A percentile compares a stretch with the other conserved stretches of the same genome.
phyloP scores from a whole-genome alignment of 1,284 basidiomycete genomes.

The Rugosomyces carneus region DNA sequence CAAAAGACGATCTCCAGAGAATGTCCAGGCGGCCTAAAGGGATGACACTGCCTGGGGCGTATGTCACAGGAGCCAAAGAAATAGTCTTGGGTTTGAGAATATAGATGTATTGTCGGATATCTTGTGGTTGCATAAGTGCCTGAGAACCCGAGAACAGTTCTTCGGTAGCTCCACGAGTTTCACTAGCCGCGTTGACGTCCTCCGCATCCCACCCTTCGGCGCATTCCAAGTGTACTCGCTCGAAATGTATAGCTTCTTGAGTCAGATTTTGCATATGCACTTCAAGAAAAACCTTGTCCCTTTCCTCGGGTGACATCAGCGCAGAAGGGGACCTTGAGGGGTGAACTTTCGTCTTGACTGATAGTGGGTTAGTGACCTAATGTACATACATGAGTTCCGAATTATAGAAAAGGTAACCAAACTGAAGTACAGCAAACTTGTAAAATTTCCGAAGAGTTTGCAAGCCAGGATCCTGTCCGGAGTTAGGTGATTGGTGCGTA shows the following conservation, averaged over 20 bases:
- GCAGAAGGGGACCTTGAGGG: slow-evolving; percentile 66
- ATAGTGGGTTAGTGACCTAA: slow-evolving; percentile 81
- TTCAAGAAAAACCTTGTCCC: slow-evolving; percentile 81
- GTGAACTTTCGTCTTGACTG: slow-evolving; percentile 88
- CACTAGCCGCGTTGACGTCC: slow-evolving; percentile 42
- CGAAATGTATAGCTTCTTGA: slow-evolving; percentile 70
- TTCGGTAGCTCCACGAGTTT: slow-evolving; percentile 22
- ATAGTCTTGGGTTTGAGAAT: slow-evolving; percentile 53
- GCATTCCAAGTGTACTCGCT: slow-evolving; percentile 68
- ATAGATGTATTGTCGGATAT: slow-evolving; percentile 81
- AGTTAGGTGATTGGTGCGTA: slow-evolving; percentile 38
- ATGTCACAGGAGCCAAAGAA: slow-evolving; percentile 43
- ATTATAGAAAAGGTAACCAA: not conserved
- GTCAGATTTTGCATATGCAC: slow-evolving; percentile 85
- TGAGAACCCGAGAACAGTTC: slow-evolving; percentile 55
- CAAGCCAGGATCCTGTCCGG: slow-evolving; percentile 48
- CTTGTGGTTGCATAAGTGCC: slow-evolving; percentile 73
- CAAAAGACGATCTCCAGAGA: slow-evolving; percentile 74
- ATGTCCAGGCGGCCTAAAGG: slow-evolving; percentile 79
- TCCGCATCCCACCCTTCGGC: slow-evolving; percentile 62
- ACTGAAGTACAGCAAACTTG: slow-evolving; percentile 71
- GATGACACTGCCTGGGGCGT: slow-evolving; percentile 62
- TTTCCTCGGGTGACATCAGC: slow-evolving; percentile 49
- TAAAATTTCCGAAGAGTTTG: slow-evolving; percentile 83
- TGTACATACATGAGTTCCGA: slow-evolving; percentile 4